Conservation (phyloP, 768 basidiomycete genomes). For the Phlegmacium glaucopus region DNA sequence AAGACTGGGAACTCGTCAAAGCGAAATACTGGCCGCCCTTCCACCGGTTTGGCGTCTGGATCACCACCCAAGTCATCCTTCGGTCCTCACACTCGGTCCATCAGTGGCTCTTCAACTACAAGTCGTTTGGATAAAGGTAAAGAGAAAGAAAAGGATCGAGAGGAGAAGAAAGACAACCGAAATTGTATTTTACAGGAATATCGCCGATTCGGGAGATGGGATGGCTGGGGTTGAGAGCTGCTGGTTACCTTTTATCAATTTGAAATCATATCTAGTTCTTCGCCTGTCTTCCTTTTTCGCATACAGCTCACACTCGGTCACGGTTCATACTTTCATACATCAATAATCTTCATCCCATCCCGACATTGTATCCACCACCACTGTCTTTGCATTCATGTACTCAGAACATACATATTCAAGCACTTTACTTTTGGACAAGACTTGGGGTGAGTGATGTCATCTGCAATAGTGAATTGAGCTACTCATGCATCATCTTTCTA, state of each 20-base stretch:
- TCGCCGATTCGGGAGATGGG: slow-evolving; percentile 82
- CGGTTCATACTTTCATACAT: too few species aligned
- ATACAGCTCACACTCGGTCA: too few species aligned
- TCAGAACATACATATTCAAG: too few species aligned
- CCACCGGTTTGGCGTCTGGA: slow-evolving; percentile 16
- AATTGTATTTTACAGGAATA: slow-evolving; percentile 75
- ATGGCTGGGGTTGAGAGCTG: slow-evolving; percentile 66
- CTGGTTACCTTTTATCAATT: too few species aligned
- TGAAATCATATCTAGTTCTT: neutral
- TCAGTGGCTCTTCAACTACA: slow-evolving; percentile 52
- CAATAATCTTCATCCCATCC: too few species aligned
- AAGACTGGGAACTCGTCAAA: slow-evolving; percentile 20
- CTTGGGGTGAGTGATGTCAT: too few species aligned
- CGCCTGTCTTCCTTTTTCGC: neutral
- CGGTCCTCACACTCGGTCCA: slow-evolving; percentile 38
- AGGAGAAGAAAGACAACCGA: slow-evolving; percentile 55
- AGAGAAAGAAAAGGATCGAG: slow-evolving; percentile 56
- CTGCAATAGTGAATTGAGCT: too few species aligned
- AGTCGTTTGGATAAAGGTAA: slow-evolving; percentile 57
- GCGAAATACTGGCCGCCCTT: slow-evolving; percentile 7
- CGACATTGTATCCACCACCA: neutral
- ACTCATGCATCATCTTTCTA: too few species aligned
- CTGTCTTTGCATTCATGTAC: too few species aligned
- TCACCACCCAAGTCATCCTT: slow-evolving; percentile 41
- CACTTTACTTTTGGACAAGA: slow-evolving; percentile 1